phyloP scores from a whole-genome alignment of 352 stramenopile species.

The Phytophthora litchii region DNA sequence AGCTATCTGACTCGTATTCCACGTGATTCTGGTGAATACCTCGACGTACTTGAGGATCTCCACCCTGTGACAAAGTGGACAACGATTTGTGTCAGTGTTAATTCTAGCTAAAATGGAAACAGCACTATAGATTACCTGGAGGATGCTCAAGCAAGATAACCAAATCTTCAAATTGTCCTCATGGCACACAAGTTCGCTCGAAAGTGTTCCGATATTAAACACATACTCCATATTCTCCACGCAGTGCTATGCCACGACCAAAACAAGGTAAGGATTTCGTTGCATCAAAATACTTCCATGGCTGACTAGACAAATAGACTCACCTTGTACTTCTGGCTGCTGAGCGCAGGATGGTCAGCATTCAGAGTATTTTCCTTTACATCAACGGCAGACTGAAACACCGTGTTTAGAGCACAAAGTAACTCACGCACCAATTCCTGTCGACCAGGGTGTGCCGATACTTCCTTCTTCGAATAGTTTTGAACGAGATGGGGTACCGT shows the following conservation, averaged over 20 bases:
- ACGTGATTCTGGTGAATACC: slow-evolving; percentile 80
- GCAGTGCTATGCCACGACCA: slow-evolving; percentile 60
- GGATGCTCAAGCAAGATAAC: slow-evolving; percentile 67
- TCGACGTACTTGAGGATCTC: slow-evolving; percentile 73
- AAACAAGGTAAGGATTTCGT: background rate
- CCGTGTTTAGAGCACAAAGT: slow-evolving; percentile 59
- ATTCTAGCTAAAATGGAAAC: background rate
- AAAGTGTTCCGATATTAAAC: slow-evolving; percentile 78
- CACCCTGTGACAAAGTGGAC: slow-evolving; percentile 52
- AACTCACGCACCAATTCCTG: slow-evolving; percentile 72
- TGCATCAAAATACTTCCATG: background rate
- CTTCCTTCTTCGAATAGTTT: slow-evolving; percentile 74
- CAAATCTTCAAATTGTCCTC: slow-evolving; percentile 70
- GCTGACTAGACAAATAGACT: background rate
- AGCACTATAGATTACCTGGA: slow-evolving; percentile 51
- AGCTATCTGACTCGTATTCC: slow-evolving; percentile 89
- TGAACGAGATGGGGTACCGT: slow-evolving; percentile 83
- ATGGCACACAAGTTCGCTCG: slow-evolving; percentile 81
- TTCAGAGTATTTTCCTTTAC: slow-evolving; percentile 51
- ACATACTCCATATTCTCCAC: slow-evolving; percentile 89
- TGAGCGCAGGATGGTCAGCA: slow-evolving; percentile 77
- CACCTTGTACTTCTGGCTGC: slow-evolving; percentile 90
- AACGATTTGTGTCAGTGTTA: slow-evolving; percentile 12
- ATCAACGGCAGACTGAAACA: slow-evolving; percentile 64
- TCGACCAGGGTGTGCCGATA: slow-evolving; percentile 46